These are phyloP conservation scores for Xylaria nigripes DNA, from an alignment of 495 filamentous ascomycete species.

Conservation along the genomic window DNA sequence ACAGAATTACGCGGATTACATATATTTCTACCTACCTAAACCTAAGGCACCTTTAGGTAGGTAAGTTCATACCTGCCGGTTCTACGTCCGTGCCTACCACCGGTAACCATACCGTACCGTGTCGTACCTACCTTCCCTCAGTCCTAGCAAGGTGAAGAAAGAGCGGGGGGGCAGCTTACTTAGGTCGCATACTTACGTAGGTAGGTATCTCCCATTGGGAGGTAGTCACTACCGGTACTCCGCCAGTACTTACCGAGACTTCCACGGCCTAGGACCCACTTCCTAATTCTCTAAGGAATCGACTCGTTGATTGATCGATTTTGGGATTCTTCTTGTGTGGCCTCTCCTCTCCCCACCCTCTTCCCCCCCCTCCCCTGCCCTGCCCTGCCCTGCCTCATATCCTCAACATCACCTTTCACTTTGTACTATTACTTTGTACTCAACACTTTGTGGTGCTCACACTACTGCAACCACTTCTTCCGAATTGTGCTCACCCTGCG, in stretches of 20 bases:
- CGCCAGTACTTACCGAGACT: neutral
- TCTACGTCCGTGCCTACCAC: too few species aligned
- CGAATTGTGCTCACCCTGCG: neutral
- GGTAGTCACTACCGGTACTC: neutral
- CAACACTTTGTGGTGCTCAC: neutral
- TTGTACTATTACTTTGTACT: neutral
- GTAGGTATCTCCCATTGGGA: too few species aligned
- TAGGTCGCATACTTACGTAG: too few species aligned
- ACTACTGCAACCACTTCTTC: conserved; percentile 10
- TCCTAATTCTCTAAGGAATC: conserved; percentile 1
- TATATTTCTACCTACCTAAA: too few species aligned
- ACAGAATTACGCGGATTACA: too few species aligned
- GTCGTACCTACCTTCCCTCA: too few species aligned
- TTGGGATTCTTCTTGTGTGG: neutral
- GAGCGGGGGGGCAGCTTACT: too few species aligned
- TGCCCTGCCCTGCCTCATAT: neutral
- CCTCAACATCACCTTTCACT: conserved; percentile 2
- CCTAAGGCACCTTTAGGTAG: too few species aligned
- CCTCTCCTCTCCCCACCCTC: neutral
- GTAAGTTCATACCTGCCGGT: too few species aligned
- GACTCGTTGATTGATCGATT: neutral
- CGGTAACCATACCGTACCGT: too few species aligned
- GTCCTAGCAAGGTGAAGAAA: too few species aligned
- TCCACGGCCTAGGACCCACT: neutral
- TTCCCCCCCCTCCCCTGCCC: neutral